Evolutionary conservation across 345 rosid species (phyloP).

Genomic region (Moringa oleifera): DNA sequence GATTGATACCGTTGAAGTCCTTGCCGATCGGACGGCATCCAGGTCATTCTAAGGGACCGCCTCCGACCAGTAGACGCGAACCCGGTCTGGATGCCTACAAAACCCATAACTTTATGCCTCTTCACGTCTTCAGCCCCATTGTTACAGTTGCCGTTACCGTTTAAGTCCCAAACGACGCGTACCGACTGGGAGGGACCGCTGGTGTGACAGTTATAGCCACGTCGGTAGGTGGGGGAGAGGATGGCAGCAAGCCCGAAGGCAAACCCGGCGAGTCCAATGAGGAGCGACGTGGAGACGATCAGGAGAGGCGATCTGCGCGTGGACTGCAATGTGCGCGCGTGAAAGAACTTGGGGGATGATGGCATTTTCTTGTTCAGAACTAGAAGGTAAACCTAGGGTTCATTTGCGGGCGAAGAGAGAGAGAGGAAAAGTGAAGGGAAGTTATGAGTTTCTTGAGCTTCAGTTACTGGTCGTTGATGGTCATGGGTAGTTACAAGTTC

Average conservation of each 20-base stretch:
- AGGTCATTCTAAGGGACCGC: conserved; percentile 68
- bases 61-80: conserved; percentile 64
- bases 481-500: conserved; percentile 4
- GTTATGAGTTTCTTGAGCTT: neutral
- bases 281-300: conserved; percentile 34
- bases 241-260: conserved; percentile 46
- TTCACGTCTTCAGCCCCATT: conserved; percentile 15
- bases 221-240: conserved; percentile 27
- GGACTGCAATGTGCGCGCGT: conserved; percentile 34
- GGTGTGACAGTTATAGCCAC: conserved; percentile 21
- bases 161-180: conserved; percentile 55
- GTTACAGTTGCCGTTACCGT: conserved; percentile 14
- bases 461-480: conserved; percentile 23
- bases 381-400: conserved; percentile 1
- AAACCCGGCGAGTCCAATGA: conserved; percentile 65
- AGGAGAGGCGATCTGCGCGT: conserved; percentile 48
- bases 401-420: conserved; percentile 3
- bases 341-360: conserved; percentile 60
- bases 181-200: conserved; percentile 49
- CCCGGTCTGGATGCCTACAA: conserved; percentile 90
- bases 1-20: conserved; percentile 64
- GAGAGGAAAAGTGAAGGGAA: neutral
- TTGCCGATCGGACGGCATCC: conserved; percentile 86
- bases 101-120: conserved; percentile 80
- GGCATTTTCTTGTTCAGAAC: conserved; percentile 51